Base-by-base conservation (phyloP, 1,284 basidiomycete genomes). In the Cryptococcus sp. region DNA sequence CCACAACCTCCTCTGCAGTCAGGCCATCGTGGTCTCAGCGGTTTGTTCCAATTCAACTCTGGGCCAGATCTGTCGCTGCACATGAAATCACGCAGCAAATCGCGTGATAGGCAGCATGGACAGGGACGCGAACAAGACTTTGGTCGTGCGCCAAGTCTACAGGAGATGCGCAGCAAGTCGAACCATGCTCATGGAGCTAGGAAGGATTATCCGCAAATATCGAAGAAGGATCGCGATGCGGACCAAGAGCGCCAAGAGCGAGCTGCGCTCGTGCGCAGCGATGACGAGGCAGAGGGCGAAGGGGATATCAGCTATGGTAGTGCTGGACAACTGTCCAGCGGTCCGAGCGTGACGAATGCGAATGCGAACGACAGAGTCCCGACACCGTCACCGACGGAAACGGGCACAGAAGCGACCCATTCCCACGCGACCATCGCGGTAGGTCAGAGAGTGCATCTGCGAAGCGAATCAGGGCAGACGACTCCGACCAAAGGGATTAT, bases 31-130 rank as follows among this genome's bases (percentile, higher is more conserved):
- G 55, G 55, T 48, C 48, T 64, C 16, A 52, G 56, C n/a, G 53
- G 55, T 30, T 23, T 67, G 5, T 62, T 66, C 49, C 52, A 61
- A 20, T 64, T 67, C 52, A 47, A 39, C 2, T 62, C 65, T 19
- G 60, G 60, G 16, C 65, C 65, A 7, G 65, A 66, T 50, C 60
- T 66, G 1, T 54, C 60, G 11, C 47, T 66, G 22, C 41, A 57
- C 5, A 54, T 27, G 27, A 46, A 45, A 42, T 27, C n/a, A 46
- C 38, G 56, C 40, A 51, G 55, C 17, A 55, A 46, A 50, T 55
- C 57, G 6, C 49, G 42, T 43, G 57, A 58, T 38, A n/a, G 47
- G 43, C 17, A 42, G 23, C 19, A 52, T 30, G 40, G 55, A 45
- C 15, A 19, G 3, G 17, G 30, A 19, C 20, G 47, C n/a, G 30